phyloP scores from a whole-genome alignment of 148 eudicot species.

The Fagopyrum esculentum region DNA sequence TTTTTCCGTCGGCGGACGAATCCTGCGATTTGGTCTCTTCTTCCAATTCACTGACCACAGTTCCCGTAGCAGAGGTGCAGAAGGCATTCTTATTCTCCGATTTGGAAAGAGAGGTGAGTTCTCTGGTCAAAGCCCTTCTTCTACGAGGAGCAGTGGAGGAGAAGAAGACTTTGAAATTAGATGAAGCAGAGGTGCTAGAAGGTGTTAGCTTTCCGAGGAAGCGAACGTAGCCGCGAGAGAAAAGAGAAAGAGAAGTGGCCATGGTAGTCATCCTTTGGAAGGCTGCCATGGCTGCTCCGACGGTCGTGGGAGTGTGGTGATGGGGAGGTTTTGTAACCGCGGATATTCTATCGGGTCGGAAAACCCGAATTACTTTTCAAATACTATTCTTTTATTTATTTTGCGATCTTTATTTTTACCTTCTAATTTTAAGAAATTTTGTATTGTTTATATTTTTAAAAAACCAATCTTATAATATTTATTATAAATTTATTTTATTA shows the following conservation, averaged over 20 bases:
- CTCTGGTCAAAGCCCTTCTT: constrained; percentile 4
- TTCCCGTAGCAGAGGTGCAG: constrained; percentile 18
- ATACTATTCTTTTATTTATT: no score
- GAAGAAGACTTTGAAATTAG: constrained; percentile 18
- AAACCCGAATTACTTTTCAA: not conserved
- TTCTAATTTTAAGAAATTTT: no score
- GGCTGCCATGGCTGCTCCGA: not conserved
- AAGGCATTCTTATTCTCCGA: constrained; percentile 22
- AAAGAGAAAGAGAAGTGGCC: not conserved
- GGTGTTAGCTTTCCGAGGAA: not conserved
- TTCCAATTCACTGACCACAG: constrained; percentile 9
- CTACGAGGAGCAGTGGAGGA: constrained; percentile 13
- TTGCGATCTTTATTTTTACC: no score
- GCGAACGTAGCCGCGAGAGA: not conserved
- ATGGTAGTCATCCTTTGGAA: not conserved
- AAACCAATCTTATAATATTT: no score
- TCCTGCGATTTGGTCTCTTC: constrained; percentile 23
- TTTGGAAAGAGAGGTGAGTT: constrained; percentile 15
- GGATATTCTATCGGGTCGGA: constrained; percentile 8
- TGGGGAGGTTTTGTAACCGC: not conserved
- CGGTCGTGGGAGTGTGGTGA: not conserved
- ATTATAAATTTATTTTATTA: no score
- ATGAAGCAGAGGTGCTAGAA: constrained; percentile 4
- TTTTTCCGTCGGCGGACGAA: constrained; percentile 17
- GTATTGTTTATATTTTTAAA: no score